Evolutionary conservation across 2,329 filamentous ascomycete genomes (phyloP), one percentile per base, ranked within the genome.

Genomic region (Claviceps pusilla): DNA sequence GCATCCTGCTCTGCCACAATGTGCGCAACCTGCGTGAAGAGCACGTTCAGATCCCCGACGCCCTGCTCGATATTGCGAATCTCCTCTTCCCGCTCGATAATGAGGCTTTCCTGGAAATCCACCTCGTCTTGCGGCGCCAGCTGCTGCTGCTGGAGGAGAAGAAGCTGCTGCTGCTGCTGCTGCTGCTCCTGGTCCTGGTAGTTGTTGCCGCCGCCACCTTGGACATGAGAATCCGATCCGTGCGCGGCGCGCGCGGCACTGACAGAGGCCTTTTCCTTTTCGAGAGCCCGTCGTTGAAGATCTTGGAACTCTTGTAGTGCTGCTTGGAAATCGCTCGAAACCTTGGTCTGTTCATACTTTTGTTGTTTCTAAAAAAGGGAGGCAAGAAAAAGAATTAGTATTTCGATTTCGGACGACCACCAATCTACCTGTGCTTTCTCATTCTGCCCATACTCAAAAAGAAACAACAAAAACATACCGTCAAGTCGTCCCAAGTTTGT

Each of bases 31-130:
- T 98, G 91, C 58, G 90, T 80, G 76, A 98, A 98, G 47, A 98
- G 78, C 65, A 97, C 93, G 64, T 98, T 98, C 58, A 98, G 74
- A 64, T 98, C 93, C 54, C 87, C 87, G 7, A 98, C 93, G 54
- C 87, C 89, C 69, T 96, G 90, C 72, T 97, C 93, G 63, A 98
- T 98, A 66, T 95, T 94, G 58, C 90, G 84, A 60, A 98, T 98
- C 73, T 98, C 93, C 55, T 89, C 83, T 69, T 98, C 93, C 53
- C 94, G 89, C 75, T 98, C 91, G 57, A 94, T 84, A 65, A 98
- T 98, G 56, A 98, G 76, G 16, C 86, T 84, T 62, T 98, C 93
- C 66, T 98, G 93, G 73, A 96, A 98, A 66, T 98, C 91, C 47
- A 98, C 93, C 65, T 98, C 94, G 62, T 89, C 85, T 68, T 98